Base-by-base conservation (phyloP, 1,284 basidiomycete genomes). In the Chalciporus piperatoides region DNA sequence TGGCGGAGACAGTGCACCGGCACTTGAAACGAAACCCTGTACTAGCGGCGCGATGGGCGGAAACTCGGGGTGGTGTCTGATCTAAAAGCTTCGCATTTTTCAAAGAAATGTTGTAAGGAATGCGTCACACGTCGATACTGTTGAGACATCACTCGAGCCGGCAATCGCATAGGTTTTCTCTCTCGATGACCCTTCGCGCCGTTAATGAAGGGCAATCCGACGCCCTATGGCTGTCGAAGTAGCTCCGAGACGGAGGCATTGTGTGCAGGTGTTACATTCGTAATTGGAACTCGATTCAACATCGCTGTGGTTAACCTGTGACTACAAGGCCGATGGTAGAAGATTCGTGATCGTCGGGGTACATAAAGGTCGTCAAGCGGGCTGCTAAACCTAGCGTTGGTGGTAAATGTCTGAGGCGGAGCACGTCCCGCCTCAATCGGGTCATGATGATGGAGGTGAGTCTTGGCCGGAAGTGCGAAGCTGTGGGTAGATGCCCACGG, bases 321-420 rank as follows among this genome's bases (percentile, higher is more conserved):
- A 45, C 44, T 52, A 50, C 24, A 41, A 49, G 41, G 41, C 17
- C 46, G 42, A 23, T 57, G 49, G 32, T 37, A 40, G 23, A 53
- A 56, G 43, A 32, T 44, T 42, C 27, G 32, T 35, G 48, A 55
- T 59, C 57, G 46, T 64, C 55, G 64, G 60, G 62, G 60, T 62
- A 62, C 60, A 53, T 58, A 43, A 35, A 60, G 32, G 57, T 64
- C 57, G 54, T 59, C 59, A 53, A 54, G 41, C 49, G 49, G 49
- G 47, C 56, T 53, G 42, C 48, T 59, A 49, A 57, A 53, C 60
- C 52, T 51, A 44, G 45, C 53, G 48, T 44, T 23, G 32, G 49
- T 19, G 28, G 46, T 53, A 46, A 47, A 46, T 49, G 45, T 42
- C 45, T 39, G 33, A 41, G 45, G 30, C 35, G 52, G 44, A 41